Base-by-base conservation (phyloP, 305 asterid species). In the Fraxinus paxiana region DNA sequence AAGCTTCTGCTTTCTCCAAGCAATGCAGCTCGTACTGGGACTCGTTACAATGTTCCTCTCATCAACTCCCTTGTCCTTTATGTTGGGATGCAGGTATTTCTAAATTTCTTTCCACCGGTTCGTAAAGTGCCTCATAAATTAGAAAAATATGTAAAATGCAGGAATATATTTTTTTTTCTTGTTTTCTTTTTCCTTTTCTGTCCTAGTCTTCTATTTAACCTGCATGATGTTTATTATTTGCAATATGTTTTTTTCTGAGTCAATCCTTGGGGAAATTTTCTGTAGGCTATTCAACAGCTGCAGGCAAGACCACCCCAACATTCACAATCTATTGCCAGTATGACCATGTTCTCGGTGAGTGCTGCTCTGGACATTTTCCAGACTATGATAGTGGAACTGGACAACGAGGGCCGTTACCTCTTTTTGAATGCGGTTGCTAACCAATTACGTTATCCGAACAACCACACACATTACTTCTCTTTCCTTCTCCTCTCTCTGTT, bases 381-480 rank as follows among this genome's bases (percentile, higher is more conserved):
- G 90, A 77, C 88, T 1, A 84, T 96, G 90, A 91, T 93, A 82
- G 38, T 88, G 83, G 99, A 96, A 80, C 91, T 96, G 70, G 98
- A 96, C 79, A 88, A 96, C 0, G 99, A 96, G 89, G 99, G 99
- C 20, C 95, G 98, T 63, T 96, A 94, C 90, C 92, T 96, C 28
- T 96, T 96, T 87, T 81, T 96, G 89, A 96, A 94, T 17, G 98
- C 99, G 31, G 86, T 94, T 76, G 99, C 98, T 83, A 96, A 96
- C 82, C 99, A 96, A 89, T 83, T 96, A 51, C 99, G 99, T 10
- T 96, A 96, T 82, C 99, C 98, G 6, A 96, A 96, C 90, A 94
- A 88, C 85, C 98, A 96, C 90, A 96, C 99, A 0, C 97, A 89
- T 82, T 94, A 93, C 91, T 96, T 93, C 96, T 96, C 99, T 75